Evolutionary conservation across 1,139 yeast genomes (phyloP), one percentile per base, ranked within the genome.

Genomic region (Pichia sp.): DNA sequence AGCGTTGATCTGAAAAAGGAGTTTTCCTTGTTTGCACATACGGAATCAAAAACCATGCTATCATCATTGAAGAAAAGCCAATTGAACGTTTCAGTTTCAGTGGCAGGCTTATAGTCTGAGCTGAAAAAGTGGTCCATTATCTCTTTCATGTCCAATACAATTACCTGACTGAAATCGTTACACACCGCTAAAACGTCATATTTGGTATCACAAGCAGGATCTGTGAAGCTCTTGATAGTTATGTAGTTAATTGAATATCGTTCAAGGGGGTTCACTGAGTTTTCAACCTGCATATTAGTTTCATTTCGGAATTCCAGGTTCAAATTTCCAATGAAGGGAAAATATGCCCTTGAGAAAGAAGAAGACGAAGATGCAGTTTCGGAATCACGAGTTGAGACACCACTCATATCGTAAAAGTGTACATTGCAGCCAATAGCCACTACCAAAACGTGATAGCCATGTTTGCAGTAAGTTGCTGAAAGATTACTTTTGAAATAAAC

Each of bases 91-190:
- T 31, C 45, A 13, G 8, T 2, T 10, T n/a, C 19, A 29, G 19
- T 26, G 8, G 5, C 10, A 7, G 13, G 42, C 26, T 29, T 15
- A 31, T 26, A 8, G 7, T 15, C n/a, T 23, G 31, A n/a, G 1
- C 15, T 29, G 15, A 15, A 26, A 3, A 54, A 13, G 2, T 43
- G n/a, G 5, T 29, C 50, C 23, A 67, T 42, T 3, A 78, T 58
- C 1, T 65, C 65, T 0, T 70, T 70, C 7, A 74, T 62, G 40
- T 68, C 66, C 74, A 80, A 83, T 0, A 84, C 62, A 56, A 77
- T 60, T 0, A 81, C 69, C 16, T 78, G 66, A 0, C 89, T 88
- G 67, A 81, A 84, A 64, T 85, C 90, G 32, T 74, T 62, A 44
- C 85, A 81, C 1, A 75, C 75, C 0, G 72, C 76, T n/a, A 85